phyloP scores from a whole-genome alignment of 768 basidiomycete genomes.

The Suillus lakei region DNA sequence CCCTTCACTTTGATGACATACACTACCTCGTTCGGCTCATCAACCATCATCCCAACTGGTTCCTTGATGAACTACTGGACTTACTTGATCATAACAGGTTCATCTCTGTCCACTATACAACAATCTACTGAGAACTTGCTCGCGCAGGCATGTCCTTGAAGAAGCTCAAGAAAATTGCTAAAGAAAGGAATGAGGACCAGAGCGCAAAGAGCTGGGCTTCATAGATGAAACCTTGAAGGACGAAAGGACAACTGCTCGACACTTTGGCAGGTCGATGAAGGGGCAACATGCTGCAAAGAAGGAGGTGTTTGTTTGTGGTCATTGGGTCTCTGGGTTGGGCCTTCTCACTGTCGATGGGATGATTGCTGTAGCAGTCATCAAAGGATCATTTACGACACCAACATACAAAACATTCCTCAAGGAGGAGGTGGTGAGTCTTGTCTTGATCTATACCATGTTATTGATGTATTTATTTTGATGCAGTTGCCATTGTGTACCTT shows the following conservation, averaged over 20 bases:
- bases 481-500: conserved; percentile 24
- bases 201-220: conserved; percentile 39
- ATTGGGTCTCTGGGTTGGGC: conserved; percentile 27
- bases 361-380: conserved; percentile 29
- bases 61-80: conserved; percentile 38
- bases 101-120: conserved; percentile 40
- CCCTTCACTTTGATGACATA: conserved; percentile 2
- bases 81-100: conserved; percentile 20
- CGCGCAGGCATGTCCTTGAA: conserved; percentile 32
- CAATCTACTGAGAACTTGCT: conserved; percentile 35
- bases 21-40: conserved; percentile 6
- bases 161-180: conserved; percentile 37
- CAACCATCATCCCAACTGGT: conserved; percentile 32
- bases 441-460: neutral
- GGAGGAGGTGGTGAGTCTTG: conserved; percentile 27
- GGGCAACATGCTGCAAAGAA: conserved; percentile 29
- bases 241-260: conserved; percentile 25
- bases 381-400: conserved; percentile 35
- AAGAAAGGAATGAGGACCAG: conserved; percentile 32
- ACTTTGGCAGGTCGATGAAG: conserved; percentile 27
- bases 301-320: conserved; percentile 35
- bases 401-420: conserved; percentile 29
- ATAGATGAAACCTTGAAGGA: conserved; percentile 41
- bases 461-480: neutral
- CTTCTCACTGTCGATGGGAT: conserved; percentile 39